phyloP scores from a whole-genome alignment of 1,139 yeast genomes.

The Debaryomyces subglobosus region DNA sequence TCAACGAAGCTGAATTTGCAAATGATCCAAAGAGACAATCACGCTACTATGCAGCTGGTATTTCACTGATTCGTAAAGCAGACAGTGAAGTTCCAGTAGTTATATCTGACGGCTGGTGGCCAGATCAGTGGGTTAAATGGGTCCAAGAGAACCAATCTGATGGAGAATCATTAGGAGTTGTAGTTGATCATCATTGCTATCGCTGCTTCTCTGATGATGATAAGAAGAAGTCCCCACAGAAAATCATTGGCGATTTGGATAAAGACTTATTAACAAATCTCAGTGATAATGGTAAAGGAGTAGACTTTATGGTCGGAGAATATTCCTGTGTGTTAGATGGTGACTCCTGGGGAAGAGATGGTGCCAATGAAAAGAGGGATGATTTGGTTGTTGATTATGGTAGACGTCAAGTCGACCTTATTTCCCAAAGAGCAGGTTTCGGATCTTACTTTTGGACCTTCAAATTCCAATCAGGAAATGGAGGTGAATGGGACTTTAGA shows the following conservation, averaged over 20 bases:
- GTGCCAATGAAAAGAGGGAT: slow-evolving; percentile 47
- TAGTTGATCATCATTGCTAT: slow-evolving; percentile 84
- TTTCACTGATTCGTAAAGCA: slow-evolving; percentile 57
- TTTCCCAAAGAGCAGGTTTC: slow-evolving; percentile 55
- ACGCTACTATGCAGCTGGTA: slow-evolving; percentile 70
- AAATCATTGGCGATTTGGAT: slow-evolving; percentile 62
- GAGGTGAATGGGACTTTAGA: slow-evolving; percentile 94
- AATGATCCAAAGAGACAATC: slow-evolving; percentile 54
- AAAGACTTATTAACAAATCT: slow-evolving; percentile 55
- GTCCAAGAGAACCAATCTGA: slow-evolving; percentile 47
- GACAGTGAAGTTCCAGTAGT: slow-evolving; percentile 67
- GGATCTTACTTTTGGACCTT: slow-evolving; percentile 92
- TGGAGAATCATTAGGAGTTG: slow-evolving; percentile 54
- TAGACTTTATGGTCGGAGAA: slow-evolving; percentile 85
- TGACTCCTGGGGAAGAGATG: slow-evolving; percentile 64
- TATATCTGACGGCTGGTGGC: slow-evolving; percentile 95
- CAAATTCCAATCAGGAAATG: slow-evolving; percentile 84
- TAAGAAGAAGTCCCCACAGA: slow-evolving; percentile 62
- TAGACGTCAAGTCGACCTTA: slow-evolving; percentile 42
- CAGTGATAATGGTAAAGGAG: slow-evolving; percentile 48
- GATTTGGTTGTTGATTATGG: slow-evolving; percentile 44
- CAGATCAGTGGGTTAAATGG: slow-evolving; percentile 78
- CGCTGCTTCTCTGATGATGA: slow-evolving; percentile 83
- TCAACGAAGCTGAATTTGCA: slow-evolving; percentile 78
- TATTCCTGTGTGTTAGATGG: slow-evolving; percentile 87